Evolutionary conservation across 208 protist genomes (phyloP), one percentile per base, ranked within the genome.

Genomic region (Zelonia costaricensis): DNA sequence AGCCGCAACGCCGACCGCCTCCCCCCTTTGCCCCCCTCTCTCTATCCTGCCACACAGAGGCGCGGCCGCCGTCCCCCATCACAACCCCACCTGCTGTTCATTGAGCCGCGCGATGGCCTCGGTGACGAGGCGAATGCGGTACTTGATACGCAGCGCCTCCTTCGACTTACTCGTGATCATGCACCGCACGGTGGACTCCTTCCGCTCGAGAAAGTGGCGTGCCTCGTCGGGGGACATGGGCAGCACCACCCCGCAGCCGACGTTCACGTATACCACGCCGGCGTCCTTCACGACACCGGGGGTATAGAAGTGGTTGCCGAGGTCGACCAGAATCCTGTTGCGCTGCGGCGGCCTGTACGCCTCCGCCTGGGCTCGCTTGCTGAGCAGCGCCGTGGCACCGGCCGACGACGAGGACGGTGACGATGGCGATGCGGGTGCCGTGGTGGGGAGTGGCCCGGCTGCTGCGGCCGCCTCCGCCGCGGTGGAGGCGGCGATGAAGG

Each of bases 181-280:
- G 42, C 78, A 65, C 3, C 74, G 54, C 42, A 90, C 71, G 30
- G 82, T 49, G 28, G 68, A 64, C 64, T 92, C 84, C 35, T 80
- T 82, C 58, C 75, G 86, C 10, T 53, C 9, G 18, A 94, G 40
- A 62, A 91, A 91, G 4, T 25, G 28, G 23, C 73, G 62, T 0
- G 85, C 80, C 40, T 92, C 82, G 12, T 56, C 74, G 15, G 66
- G 59, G 15, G 66, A 70, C 88, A 94, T 91, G 40, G 74, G 69
- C 20, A 94, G 67, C 18, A 94, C 78, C 10, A 94, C 76, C 33
- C 84, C 84, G 52, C 85, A 92, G n/a, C 88, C 88, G 9, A 94
- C 40, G 62, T 92, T 94, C 35, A 94, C 63, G 66, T 78, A 74
- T 23, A 94, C 56, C 3, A 47, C 30, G 22, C 55, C 30, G 0